Conservation (phyloP, 2,329 filamentous ascomycete species). For the Apiospora saccharicola region DNA sequence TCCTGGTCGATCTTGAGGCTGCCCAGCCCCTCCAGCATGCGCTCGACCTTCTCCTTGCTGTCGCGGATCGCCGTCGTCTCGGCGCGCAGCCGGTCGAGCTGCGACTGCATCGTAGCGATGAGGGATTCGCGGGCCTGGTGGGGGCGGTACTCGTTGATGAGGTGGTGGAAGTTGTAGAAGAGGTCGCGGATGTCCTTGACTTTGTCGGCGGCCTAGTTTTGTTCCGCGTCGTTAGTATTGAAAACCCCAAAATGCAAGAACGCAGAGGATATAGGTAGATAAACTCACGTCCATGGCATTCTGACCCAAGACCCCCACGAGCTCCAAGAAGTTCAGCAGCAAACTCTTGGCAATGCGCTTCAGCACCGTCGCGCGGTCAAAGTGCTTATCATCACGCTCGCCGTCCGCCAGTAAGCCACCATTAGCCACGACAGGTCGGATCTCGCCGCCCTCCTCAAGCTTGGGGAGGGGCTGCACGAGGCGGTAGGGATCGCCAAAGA, state of each 20-base stretch:
- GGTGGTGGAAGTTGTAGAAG: slow-evolving; percentile 89
- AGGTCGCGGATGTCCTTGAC: slow-evolving; percentile 80
- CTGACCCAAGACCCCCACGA: slow-evolving; percentile 75
- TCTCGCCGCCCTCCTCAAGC: slow-evolving; percentile 70
- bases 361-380: slow-evolving; percentile 72
- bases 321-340: slow-evolving; percentile 86
- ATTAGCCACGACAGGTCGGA: slow-evolving; percentile 66
- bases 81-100: slow-evolving; percentile 73
- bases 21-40: slow-evolving; percentile 74
- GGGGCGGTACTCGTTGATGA: slow-evolving; percentile 92
- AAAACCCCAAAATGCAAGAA: no score
- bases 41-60: slow-evolving; percentile 75
- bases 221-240: neutral
- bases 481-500: slow-evolving; percentile 76
- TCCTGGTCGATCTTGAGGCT: slow-evolving; percentile 52
- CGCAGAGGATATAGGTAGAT: no score
- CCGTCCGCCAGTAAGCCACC: slow-evolving; percentile 58
- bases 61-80: slow-evolving; percentile 76
- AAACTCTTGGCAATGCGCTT: slow-evolving; percentile 84
- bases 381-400: slow-evolving; percentile 61
- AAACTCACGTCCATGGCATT: slow-evolving; percentile 62
- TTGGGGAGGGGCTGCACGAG: slow-evolving; percentile 69
- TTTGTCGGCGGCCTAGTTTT: slow-evolving; percentile 68
- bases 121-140: slow-evolving; percentile 91
- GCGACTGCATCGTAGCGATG: slow-evolving; percentile 87